phyloP scores from a whole-genome alignment of 805 yeast genomes.

The Suhomyces emberorum region DNA sequence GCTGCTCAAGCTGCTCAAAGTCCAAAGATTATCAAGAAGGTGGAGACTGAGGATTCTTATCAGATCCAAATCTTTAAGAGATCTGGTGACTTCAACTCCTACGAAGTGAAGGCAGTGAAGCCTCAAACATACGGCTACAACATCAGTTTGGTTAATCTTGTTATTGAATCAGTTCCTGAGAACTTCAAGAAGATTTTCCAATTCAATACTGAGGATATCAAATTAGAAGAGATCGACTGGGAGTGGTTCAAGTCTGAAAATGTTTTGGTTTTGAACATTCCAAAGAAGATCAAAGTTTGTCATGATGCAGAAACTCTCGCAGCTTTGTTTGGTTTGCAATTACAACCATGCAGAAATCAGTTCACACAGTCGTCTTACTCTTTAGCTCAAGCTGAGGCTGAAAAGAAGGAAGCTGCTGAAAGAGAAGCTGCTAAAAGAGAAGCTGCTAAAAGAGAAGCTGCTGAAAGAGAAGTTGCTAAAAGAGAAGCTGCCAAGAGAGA shows the following conservation, averaged over 20 bases:
- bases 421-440: conserved; percentile 5
- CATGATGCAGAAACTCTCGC: conserved; percentile 14
- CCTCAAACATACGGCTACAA: background rate
- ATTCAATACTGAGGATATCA: conserved; percentile 29
- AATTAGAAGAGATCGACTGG: conserved; percentile 32
- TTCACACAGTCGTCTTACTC: too few species aligned
- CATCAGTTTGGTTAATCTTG: conserved; percentile 14
- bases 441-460: conserved; percentile 1
- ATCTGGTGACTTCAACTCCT: conserved; percentile 27
- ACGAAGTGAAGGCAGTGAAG: conserved; percentile 9
- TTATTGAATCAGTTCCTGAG: conserved; percentile 22
- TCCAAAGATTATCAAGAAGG: conserved; percentile 33
- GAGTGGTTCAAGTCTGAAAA: conserved; percentile 27
- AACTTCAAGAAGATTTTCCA: conserved; percentile 30
- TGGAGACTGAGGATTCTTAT: conserved; percentile 32
- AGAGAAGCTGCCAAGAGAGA: conserved; percentile 6
- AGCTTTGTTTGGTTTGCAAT: conserved; percentile 6
- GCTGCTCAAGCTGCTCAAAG: conserved; percentile 2
- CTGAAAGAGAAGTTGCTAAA: conserved; percentile 6
- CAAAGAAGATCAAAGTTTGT: conserved; percentile 22
- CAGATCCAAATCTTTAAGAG: conserved; percentile 37
- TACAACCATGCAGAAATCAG: background rate
- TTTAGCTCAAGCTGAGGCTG: background rate
- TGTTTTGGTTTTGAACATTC: conserved; percentile 34
- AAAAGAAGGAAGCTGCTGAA: conserved; percentile 7